Percentiles rank a stretch among this genome's conserved stretches.
Conservation (phyloP, 257 asterid species). For the Solanum tacnaense region DNA sequence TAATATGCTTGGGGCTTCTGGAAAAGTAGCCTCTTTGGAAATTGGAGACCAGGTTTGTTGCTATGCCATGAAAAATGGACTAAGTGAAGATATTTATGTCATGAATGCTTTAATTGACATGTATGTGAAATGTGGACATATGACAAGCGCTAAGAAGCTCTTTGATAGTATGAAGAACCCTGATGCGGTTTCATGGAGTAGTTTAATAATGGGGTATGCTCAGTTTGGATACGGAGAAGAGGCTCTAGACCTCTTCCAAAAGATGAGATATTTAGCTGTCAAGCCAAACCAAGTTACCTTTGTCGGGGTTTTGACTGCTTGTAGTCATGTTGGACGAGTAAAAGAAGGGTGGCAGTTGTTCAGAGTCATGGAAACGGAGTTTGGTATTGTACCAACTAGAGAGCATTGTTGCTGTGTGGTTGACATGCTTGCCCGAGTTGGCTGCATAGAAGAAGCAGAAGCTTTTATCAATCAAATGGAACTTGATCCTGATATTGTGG, state of each 20-base stretch:
- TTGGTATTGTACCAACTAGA: slow-evolving; percentile 45
- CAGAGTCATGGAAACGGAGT: slow-evolving; percentile 38
- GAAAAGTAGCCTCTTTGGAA: slow-evolving; percentile 41
- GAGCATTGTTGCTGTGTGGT: slow-evolving; percentile 61
- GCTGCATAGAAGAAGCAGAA: slow-evolving; percentile 52
- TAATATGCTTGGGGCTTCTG: slow-evolving; percentile 47
- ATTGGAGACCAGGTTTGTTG: slow-evolving; percentile 45
- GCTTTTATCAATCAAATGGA: slow-evolving; percentile 28
- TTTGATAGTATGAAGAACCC: slow-evolving; percentile 32
- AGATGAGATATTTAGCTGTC: slow-evolving; percentile 39
- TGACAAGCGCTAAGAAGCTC: slow-evolving; percentile 34
- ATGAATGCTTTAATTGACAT: slow-evolving; percentile 53
- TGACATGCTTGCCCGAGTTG: slow-evolving; percentile 65
- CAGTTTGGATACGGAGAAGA: slow-evolving; percentile 55
- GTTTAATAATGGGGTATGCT: slow-evolving; percentile 61
- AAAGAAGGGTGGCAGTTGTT: slow-evolving; percentile 62
- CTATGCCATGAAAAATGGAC: slow-evolving; percentile 31
- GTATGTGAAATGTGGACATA: slow-evolving; percentile 66
- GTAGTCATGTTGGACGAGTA: slow-evolving; percentile 72
- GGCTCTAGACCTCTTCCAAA: slow-evolving; percentile 40
- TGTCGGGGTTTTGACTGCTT: slow-evolving; percentile 71
- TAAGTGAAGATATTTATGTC: slow-evolving; percentile 28
- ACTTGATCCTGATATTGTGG: slow-evolving; percentile 43
- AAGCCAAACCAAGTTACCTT: slow-evolving; percentile 64
- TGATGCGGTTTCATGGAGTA: slow-evolving; percentile 60